Evolutionary conservation across 108 stramenopile genomes (phyloP).

Genomic region (Skeletonema costatum): DNA sequence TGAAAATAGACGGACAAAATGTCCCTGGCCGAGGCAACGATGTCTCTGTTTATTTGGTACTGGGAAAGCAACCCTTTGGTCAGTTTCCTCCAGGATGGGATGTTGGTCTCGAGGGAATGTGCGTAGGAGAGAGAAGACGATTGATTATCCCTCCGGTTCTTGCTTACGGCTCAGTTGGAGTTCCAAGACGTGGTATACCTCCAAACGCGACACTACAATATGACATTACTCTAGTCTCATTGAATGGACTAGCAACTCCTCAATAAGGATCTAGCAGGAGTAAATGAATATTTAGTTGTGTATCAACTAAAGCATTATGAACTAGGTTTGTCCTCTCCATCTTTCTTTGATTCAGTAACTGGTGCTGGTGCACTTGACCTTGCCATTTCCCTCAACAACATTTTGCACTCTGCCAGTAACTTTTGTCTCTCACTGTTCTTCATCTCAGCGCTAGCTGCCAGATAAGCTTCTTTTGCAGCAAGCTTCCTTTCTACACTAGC

Average conservation of each 20-base stretch:
- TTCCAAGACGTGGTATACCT: conserved; percentile 81
- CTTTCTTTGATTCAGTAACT: not conserved
- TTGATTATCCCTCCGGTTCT: conserved; percentile 80
- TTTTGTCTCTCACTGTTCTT: conserved; percentile 86
- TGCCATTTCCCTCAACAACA: conserved; percentile 83
- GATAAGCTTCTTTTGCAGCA: conserved; percentile 93
- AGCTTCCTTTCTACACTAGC: conserved; percentile 92
- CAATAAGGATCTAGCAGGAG: conserved; percentile 42
- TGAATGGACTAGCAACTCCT: conserved; percentile 85
- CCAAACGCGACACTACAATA: conserved; percentile 85
- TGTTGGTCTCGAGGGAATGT: conserved; percentile 70
- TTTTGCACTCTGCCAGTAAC: conserved; percentile 86
- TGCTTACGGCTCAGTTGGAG: conserved; percentile 74
- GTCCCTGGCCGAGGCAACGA: conserved; percentile 88
- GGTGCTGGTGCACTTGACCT: conserved; percentile 17
- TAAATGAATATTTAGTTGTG: not conserved
- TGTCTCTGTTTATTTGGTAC: conserved; percentile 77
- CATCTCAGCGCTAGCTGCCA: conserved; percentile 91
- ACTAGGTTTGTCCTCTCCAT: not conserved
- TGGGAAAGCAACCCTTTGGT: conserved; percentile 89
- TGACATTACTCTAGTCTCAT: conserved; percentile 77
- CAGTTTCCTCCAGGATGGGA: conserved; percentile 87
- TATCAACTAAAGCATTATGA: not conserved
- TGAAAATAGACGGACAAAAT: conserved; percentile 74
- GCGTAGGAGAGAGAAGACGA: conserved; percentile 78